A percentile compares a stretch with the other conserved stretches of the same genome.
These are phyloP conservation scores for Retiboletus fuscus DNA, from an alignment of 1,284 basidiomycete species.

Conservation along the genomic window DNA sequence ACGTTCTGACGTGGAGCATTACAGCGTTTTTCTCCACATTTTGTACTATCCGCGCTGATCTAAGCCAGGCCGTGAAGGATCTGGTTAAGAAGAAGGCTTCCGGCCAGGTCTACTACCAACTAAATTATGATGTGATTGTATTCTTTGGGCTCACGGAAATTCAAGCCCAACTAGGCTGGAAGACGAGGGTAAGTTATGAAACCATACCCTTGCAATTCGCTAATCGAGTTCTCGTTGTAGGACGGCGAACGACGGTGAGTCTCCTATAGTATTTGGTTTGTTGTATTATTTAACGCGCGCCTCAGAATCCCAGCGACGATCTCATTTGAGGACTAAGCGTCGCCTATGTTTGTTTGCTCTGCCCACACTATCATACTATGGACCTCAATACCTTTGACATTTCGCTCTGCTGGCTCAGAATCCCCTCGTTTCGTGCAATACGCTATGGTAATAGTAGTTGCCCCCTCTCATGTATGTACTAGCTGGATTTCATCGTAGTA, in stretches of 20 bases:
- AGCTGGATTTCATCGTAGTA: no score
- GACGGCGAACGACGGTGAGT: conserved; percentile 4
- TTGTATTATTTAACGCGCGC: neutral
- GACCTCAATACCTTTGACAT: no score
- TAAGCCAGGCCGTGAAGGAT: conserved; percentile 15
- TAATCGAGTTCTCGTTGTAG: neutral
- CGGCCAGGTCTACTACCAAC: conserved; percentile 14
- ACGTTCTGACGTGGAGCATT: neutral
- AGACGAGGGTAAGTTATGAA: conserved; percentile 7
- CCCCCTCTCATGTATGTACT: no score
- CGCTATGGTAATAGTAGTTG: no score
- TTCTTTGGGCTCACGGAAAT: conserved; percentile 19
- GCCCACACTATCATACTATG: no score
- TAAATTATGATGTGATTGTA: conserved; percentile 32
- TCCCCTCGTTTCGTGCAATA: no score
- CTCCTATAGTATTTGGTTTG: no score
- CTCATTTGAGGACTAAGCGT: conserved; percentile 2
- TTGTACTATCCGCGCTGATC: conserved; percentile 15
- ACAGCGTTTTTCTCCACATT: conserved; percentile 6
- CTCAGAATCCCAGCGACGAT: conserved; percentile 18
- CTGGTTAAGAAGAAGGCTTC: neutral
- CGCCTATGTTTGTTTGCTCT: no score
- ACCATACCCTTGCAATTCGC: no score
- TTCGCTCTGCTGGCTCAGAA: no score
- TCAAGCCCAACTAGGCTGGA: conserved; percentile 24